Evolutionary conservation across 352 stramenopile species (phyloP).

Genomic region (Phytophthora idaei): DNA sequence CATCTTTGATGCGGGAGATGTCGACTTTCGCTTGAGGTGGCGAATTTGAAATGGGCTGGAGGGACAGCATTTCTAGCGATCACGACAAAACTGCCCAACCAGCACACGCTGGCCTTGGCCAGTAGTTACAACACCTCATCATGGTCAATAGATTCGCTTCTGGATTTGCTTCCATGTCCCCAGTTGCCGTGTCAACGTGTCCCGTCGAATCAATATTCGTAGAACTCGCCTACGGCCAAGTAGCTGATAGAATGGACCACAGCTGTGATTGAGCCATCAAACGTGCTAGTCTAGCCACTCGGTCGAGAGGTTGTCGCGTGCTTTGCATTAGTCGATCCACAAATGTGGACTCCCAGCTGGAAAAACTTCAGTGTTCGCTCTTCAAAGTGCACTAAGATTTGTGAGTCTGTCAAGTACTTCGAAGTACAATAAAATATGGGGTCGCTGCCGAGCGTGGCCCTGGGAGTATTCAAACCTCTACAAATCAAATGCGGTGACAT

Average conservation of each 20-base stretch:
- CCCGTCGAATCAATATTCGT: neutral
- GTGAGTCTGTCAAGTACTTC: neutral
- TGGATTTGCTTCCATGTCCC: slow-evolving; percentile 6
- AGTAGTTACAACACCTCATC: slow-evolving; percentile 3
- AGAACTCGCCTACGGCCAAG: neutral
- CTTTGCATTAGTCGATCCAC: slow-evolving; percentile 15
- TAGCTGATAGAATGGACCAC: neutral
- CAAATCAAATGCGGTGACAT: too few relatives aligned
- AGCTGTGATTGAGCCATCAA: slow-evolving; percentile 7
- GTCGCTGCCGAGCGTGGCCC: too few relatives aligned
- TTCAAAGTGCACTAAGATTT: neutral
- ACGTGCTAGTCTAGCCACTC: slow-evolving; percentile 2
- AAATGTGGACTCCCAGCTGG: slow-evolving; percentile 11
- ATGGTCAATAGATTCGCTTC: slow-evolving; percentile 8
- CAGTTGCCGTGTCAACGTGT: slow-evolving; percentile 14
- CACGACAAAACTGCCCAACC: slow-evolving; percentile 13
- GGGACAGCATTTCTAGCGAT: slow-evolving; percentile 4
- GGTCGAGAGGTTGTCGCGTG: slow-evolving; percentile 5
- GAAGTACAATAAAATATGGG: neutral
- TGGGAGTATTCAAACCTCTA: too few relatives aligned
- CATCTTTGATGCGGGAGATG: neutral
- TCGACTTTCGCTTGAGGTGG: slow-evolving; percentile 8
- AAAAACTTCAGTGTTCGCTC: slow-evolving; percentile 11
- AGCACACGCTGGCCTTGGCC: slow-evolving; percentile 1
- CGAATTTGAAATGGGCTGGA: slow-evolving; percentile 14